Conservation (phyloP, 2,329 filamentous ascomycete genomes). For the Fusarium palustre region DNA sequence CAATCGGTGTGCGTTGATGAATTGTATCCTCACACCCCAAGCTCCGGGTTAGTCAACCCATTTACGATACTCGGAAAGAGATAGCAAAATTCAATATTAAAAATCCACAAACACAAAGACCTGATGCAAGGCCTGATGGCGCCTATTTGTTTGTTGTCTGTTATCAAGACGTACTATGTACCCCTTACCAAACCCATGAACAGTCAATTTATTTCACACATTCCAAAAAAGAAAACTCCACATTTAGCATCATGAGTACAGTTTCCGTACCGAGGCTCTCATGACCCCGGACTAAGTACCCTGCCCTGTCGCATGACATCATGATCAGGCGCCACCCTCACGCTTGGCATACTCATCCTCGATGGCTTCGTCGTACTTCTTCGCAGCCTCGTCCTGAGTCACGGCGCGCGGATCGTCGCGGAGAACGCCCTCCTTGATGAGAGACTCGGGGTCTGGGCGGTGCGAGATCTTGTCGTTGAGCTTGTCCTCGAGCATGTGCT, state of each 20-base stretch:
- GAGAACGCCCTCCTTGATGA: slow-evolving; percentile 84
- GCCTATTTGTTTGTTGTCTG: slow-evolving; percentile 16
- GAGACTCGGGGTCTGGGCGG: slow-evolving; percentile 78
- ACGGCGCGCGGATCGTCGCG: slow-evolving; percentile 72
- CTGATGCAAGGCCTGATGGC: slow-evolving; percentile 4
- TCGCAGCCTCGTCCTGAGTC: slow-evolving; percentile 53
- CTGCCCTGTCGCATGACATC: slow-evolving; percentile 40
- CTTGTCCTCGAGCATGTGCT: slow-evolving; percentile 86
- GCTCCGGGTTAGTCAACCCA: slow-evolving; percentile 6
- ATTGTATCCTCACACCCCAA: slow-evolving; percentile 23
- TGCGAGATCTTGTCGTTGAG: slow-evolving; percentile 88
- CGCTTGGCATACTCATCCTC: slow-evolving; percentile 74
- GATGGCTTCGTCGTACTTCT: slow-evolving; percentile 70
- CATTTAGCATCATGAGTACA: slow-evolving; percentile 22
- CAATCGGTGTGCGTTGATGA: slow-evolving; percentile 14
- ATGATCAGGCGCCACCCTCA: slow-evolving; percentile 67
- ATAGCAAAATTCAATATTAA: background rate
- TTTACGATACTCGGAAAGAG: background rate
- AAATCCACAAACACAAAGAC: slow-evolving; percentile 10
- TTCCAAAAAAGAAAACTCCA: slow-evolving; percentile 4
- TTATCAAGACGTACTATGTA: background rate
- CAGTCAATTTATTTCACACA: slow-evolving; percentile 17
- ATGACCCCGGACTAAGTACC: slow-evolving; percentile 14
- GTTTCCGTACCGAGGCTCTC: slow-evolving; percentile 27
- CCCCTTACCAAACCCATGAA: background rate